Evolutionary conservation across 768 basidiomycete species (phyloP), one percentile per base, ranked within the genome.

Genomic region (Pisolithus orientalis): DNA sequence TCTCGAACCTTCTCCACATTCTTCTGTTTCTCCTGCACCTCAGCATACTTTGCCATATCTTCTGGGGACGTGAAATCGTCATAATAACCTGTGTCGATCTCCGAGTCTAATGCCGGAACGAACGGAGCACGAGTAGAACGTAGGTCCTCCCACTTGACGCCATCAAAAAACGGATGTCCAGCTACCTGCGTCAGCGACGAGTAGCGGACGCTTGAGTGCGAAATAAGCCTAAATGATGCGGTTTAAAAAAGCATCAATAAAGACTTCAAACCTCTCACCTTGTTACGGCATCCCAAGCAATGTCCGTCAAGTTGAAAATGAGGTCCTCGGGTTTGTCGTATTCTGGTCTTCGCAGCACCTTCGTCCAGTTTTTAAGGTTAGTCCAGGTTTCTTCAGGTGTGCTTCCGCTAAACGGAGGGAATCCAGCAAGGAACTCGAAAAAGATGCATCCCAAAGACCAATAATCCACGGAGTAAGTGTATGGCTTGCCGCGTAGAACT

Each of bases 371-470:
- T 71, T 97, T 97, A 56, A 99, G 72, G 70, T 98, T 98, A 14
- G 92, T 92, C 96, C 96, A 99, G 0, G 96, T 99, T 70, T 99
- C 96, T 58, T 99, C 94, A 0, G 94, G 89, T 0, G 88, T 93
- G 39, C 87, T 82, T 16, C 96, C 96, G 44, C 91, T 96, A 74
- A 99, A 99, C 2, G 96, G 96, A 11, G 96, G 96, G 72, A 96
- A 99, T 27, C 96, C 95, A 1, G 92, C 89, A 14, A 95, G 75
- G 68, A 95, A 94, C 72, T 99, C 96, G 71, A 97, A 99, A 25
- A 99, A 73, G 60, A 99, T 98, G 68, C 96, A 98, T 6, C 96
- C 96, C 7, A 99, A 79, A 1, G 93, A 95, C 96, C 96, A 98
- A 61, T 89, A 98, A 70, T 99, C 96, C 45, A 98, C 96, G 0